Evolutionary conservation across 345 rosid genomes (phyloP), one percentile per base, ranked within the genome.

Genomic region (Streptanthus diversifolius): DNA sequence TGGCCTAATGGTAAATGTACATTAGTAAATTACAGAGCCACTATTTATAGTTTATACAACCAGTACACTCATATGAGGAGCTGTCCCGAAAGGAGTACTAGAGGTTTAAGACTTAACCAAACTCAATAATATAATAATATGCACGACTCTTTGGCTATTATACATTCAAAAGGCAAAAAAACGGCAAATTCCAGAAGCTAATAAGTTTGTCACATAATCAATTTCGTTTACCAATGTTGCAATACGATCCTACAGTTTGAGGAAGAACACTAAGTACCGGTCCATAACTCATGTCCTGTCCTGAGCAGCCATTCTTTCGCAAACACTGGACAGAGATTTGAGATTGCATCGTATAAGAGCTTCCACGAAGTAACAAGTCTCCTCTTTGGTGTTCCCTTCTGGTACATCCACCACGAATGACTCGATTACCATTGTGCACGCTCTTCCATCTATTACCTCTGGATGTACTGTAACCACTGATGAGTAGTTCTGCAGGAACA

Each of bases 381-480:
- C 98, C 3, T 89, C 96, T 79, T 76, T 79, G 5, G 98, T 89
- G 81, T 90, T 93, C 29, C 97, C 98, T 37, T 90, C 87, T 8
- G 98, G 98, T 71, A 90, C 95, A 61, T 93, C 98, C 30, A 93
- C 96, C 52, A 83, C 83, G 52, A 90, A 93, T 39, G 98, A 93
- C 79, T 93, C 98, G 6, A 93, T 81, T 48, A 90, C 97, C 81
- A 93, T 80, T 12, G 98, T 90, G 35, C 97, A 90, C 1, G 82
- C 85, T 71, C 88, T 89, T 68, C 91, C 96, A 19, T 89, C 98
- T 5, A 87, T 82, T 35, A 85, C 73, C 86, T 90, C 93, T 0
- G 98, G 93, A 70, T 93, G 98, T 64, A 93, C 89, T 1, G 97
- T 88, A 54, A 93, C 88, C 27, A 85, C 64, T 2, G 98, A 93